These are phyloP conservation scores for Hygrophorus russula DNA, from an alignment of 768 basidiomycete genomes.

Conservation along the genomic window DNA sequence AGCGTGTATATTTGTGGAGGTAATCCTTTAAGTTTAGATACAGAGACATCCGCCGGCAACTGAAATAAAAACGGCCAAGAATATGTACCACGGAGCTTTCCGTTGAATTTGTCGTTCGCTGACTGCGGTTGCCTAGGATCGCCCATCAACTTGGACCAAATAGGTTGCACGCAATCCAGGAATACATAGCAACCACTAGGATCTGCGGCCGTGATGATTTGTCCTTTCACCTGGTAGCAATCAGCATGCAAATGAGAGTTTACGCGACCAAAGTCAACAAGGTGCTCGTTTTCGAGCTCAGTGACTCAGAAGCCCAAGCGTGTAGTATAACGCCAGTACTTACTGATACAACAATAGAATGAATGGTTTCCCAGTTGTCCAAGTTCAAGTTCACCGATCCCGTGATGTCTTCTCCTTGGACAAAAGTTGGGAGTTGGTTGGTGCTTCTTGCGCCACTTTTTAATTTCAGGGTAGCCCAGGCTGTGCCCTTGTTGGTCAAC, in stretches of 20 bases:
- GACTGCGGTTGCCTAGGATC: conserved; percentile 17
- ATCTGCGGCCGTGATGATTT: conserved; percentile 26
- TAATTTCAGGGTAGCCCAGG: too few species aligned
- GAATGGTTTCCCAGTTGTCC: conserved; percentile 30
- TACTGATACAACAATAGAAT: conserved; percentile 38
- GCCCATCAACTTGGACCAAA: conserved; percentile 17
- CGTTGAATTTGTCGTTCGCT: conserved; percentile 4
- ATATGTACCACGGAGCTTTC: conserved; percentile 13
- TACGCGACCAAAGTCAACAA: not conserved
- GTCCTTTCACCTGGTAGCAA: conserved; percentile 21
- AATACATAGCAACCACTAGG: conserved; percentile 21
- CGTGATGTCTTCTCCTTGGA: conserved; percentile 21
- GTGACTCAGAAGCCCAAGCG: not conserved
- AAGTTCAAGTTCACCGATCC: conserved; percentile 24
- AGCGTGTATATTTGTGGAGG: conserved; percentile 16
- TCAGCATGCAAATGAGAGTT: not conserved
- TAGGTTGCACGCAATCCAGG: conserved; percentile 19
- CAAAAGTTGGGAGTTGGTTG: conserved; percentile 20
- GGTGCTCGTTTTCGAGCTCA: not conserved
- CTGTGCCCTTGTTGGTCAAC: too few species aligned
- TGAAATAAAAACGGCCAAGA: conserved; percentile 20
- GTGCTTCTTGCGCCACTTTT: not conserved
- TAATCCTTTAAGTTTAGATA: conserved; percentile 10
- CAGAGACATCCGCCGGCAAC: conserved; percentile 25
- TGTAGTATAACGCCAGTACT: conserved; percentile 11